phyloP scores from a whole-genome alignment of 768 basidiomycete species.

The Collybia sordida region DNA sequence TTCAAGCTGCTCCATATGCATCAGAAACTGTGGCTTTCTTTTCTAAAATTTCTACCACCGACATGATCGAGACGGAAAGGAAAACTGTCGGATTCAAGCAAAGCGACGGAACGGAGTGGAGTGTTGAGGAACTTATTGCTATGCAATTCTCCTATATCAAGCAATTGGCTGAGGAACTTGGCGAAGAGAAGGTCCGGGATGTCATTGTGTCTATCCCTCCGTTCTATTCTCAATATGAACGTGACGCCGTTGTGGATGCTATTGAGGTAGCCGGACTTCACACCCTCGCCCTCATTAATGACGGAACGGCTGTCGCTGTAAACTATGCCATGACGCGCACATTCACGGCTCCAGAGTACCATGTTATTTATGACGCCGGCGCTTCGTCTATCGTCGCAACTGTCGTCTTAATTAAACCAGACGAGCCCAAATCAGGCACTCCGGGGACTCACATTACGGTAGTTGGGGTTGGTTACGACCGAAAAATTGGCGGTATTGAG shows the following conservation, averaged over 20 bases:
- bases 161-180: constrained; percentile 76
- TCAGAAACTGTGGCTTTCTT: constrained; percentile 61
- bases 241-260: constrained; percentile 89
- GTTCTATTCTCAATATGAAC: constrained; percentile 87
- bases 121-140: constrained; percentile 86
- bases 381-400: constrained; percentile 81
- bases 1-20: constrained; percentile 69
- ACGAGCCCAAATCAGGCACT: constrained; percentile 50
- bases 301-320: constrained; percentile 92
- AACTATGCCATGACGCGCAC: constrained; percentile 97
- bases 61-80: constrained; percentile 53
- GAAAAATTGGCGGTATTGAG: constrained; percentile 75
- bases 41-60: constrained; percentile 52
- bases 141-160: constrained; percentile 94
- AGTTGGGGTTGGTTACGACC: constrained; percentile 81
- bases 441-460: constrained; percentile 72
- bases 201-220: constrained; percentile 89
- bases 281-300: constrained; percentile 83
- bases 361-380: constrained; percentile 94
- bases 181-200: constrained; percentile 77
- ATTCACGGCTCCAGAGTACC: constrained; percentile 78
- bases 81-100: constrained; percentile 60
- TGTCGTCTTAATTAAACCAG: constrained; percentile 63
- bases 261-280: constrained; percentile 88
- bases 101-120: constrained; percentile 70